Conservation (phyloP, 1,284 basidiomycete species). For the Rhodotorula sp. region DNA sequence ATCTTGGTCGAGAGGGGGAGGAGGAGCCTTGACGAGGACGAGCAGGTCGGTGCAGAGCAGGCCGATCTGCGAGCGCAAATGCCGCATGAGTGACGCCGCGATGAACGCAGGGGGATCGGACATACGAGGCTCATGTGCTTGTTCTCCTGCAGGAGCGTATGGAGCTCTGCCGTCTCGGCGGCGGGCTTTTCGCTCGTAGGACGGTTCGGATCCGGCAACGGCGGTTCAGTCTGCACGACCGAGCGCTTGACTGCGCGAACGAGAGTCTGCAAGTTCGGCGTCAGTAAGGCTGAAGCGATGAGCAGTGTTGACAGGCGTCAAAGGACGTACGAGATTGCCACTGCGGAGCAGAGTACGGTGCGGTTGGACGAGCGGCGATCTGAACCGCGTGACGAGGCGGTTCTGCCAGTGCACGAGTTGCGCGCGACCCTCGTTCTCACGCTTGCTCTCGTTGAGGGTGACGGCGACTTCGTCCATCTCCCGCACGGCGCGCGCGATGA, state of each 20-base stretch:
- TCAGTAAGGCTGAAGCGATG: background rate
- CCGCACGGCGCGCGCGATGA: slow-evolving; percentile 72
- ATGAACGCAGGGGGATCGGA: background rate
- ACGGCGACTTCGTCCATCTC: slow-evolving; percentile 85
- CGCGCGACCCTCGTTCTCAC: slow-evolving; percentile 83
- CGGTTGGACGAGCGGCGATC: slow-evolving; percentile 94
- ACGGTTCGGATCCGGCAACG: slow-evolving; percentile 5
- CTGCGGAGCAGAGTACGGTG: slow-evolving; percentile 69
- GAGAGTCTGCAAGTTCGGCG: slow-evolving; percentile 57
- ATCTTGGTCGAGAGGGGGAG: slow-evolving; percentile 66
- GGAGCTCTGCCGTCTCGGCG: slow-evolving; percentile 6
- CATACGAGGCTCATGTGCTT: slow-evolving; percentile 18
- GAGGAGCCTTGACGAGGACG: slow-evolving; percentile 78
- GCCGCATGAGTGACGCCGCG: background rate
- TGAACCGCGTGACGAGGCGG: slow-evolving; percentile 84
- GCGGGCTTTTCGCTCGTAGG: background rate
- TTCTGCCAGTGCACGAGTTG: slow-evolving; percentile 77
- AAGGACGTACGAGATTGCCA: slow-evolving; percentile 37
- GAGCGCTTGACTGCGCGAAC: slow-evolving; percentile 69
- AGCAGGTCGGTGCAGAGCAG: slow-evolving; percentile 90
- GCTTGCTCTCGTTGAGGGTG: slow-evolving; percentile 95
- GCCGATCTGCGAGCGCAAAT: slow-evolving; percentile 37
- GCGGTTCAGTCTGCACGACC: slow-evolving; percentile 70
- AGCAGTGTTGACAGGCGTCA: background rate
- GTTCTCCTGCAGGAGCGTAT: slow-evolving; percentile 17